These are phyloP conservation scores for Odonthalia washingtoniensis DNA, from an alignment of 31 red algal species.

Conservation along the genomic window DNA sequence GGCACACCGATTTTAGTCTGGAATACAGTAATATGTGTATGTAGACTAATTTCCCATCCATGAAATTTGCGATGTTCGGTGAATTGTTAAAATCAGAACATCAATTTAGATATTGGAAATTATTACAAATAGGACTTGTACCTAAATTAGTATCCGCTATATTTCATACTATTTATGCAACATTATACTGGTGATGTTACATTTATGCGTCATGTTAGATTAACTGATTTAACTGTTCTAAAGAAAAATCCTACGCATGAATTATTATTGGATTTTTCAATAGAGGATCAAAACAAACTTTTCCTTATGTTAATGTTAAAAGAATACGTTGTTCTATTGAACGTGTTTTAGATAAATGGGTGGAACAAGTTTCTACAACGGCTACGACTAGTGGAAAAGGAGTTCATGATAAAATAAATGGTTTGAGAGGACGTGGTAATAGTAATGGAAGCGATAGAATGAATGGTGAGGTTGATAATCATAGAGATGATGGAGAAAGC, in stretches of 20 bases:
- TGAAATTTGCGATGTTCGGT: too few relatives aligned
- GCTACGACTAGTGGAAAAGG: constrained; percentile 27
- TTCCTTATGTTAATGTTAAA: constrained; percentile 72
- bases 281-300: constrained; percentile 75
- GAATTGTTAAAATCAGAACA: constrained; percentile 80
- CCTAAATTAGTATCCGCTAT: constrained; percentile 66
- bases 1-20: too few relatives aligned
- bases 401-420: neutral
- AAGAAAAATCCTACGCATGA: constrained; percentile 77
- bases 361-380: constrained; percentile 70
- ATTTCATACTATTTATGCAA: constrained; percentile 87
- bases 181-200: constrained; percentile 93
- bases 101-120: constrained; percentile 91
- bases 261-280: constrained; percentile 39
- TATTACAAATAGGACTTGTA: constrained; percentile 73
- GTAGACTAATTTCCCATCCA: too few relatives aligned
- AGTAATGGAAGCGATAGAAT: too few relatives aligned
- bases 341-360: constrained; percentile 79
- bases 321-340: constrained; percentile 88
- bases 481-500: too few relatives aligned
- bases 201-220: constrained; percentile 76
- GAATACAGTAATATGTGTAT: too few relatives aligned
- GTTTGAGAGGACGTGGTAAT: too few relatives aligned
- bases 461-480: too few relatives aligned
- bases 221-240: constrained; percentile 65